Evolutionary conservation across 2,329 filamentous ascomycete species (phyloP), one percentile per base, ranked within the genome.

Genomic region (Tetracladium maxilliforme): DNA sequence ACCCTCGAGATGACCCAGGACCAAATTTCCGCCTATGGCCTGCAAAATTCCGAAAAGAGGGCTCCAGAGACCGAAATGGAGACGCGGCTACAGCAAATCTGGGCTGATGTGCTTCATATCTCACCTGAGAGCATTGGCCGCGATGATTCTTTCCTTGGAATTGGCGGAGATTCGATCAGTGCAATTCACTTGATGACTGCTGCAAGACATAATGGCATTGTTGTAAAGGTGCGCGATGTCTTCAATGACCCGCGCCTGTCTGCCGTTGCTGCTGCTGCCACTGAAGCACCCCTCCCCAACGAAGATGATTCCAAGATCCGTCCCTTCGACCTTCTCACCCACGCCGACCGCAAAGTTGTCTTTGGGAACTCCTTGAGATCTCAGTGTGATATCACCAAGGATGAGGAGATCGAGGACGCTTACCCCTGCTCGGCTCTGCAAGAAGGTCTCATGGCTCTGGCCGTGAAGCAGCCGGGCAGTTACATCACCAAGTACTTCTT

Each of bases 361-460:
- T n/a, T n/a, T n/a, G n/a, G n/a, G n/a, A n/a, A n/a, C n/a, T n/a
- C n/a, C n/a, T n/a, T n/a, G n/a, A n/a, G n/a, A n/a, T n/a, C n/a
- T n/a, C n/a, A n/a, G n/a, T n/a, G n/a, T n/a, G n/a, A n/a, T n/a
- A n/a, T n/a, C n/a, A n/a, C n/a, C n/a, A n/a, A n/a, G n/a, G n/a
- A n/a, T n/a, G 24, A 26, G 11, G 23, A 30, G 23, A 30, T 30
- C 16, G 24, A 44, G 16, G 42, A 45, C 26, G 24, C 39, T 3
- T 45, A 38, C 18, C 43, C 42, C 4, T 39, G 36, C 29, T 32
- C 40, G 6, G 27, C 36, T 5, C 24, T 43, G 5, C 42, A 45
- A 20, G 37, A 38, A 27, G 38, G 41, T 7, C 31, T 47, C 6
- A 29, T 49, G 19, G 36, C 38, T 3, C 23, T 44, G 3, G 33